Evolutionary conservation across 306 rosid species (phyloP).

Genomic region (Mimosa bimucronata): DNA sequence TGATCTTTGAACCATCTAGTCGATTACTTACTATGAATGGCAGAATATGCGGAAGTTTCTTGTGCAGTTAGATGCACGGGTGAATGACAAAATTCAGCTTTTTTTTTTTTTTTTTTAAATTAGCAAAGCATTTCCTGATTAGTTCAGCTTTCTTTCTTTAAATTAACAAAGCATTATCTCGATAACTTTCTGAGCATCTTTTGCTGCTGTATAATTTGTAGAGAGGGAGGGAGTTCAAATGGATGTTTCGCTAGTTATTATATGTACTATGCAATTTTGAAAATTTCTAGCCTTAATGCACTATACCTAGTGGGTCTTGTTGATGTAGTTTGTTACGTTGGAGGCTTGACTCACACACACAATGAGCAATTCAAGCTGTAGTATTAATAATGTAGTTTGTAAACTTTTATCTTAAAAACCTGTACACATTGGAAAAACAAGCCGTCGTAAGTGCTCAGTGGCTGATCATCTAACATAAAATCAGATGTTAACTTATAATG

Average conservation of each 20-base stretch:
- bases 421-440: neutral
- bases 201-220: conserved; percentile 3
- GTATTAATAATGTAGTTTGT: neutral
- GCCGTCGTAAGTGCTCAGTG: neutral
- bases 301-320: neutral
- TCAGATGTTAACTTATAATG: neutral
- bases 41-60: neutral
- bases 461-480: neutral
- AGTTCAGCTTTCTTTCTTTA: neutral
- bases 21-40: neutral
- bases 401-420: neutral
- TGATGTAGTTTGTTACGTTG: neutral
- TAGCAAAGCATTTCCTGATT: neutral
- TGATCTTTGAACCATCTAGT: neutral
- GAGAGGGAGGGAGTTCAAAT: conserved; percentile 15
- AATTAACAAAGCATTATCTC: neutral
- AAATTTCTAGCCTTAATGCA: neutral
- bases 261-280: neutral
- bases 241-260: neutral
- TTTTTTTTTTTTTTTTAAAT: conserved; percentile 2
- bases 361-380: neutral
- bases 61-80: neutral
- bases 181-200: neutral
- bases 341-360: neutral
- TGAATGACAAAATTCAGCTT: neutral